Evolutionary conservation across 2,329 filamentous ascomycete species (phyloP).

Genomic region (Colletotrichum sp.): DNA sequence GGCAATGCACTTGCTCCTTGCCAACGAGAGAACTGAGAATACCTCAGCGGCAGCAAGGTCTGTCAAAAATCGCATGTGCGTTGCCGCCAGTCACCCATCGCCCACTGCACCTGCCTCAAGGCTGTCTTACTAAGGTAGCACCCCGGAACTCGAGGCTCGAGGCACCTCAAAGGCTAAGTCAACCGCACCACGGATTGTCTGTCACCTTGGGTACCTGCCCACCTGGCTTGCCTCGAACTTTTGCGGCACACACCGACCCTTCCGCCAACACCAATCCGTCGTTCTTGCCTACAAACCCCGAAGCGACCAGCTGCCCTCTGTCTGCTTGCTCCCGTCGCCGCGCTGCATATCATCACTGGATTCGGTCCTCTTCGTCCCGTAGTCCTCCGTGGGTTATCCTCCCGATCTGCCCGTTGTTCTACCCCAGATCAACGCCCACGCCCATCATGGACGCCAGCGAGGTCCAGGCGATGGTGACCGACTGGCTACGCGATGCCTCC

Average conservation of each 20-base stretch:
- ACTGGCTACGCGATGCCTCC: conserved; percentile 57
- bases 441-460: conserved; percentile 67
- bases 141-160: neutral
- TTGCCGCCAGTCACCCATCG: neutral
- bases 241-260: neutral
- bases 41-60: neutral
- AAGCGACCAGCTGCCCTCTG: neutral
- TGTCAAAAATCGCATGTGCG: neutral
- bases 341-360: neutral
- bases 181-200: neutral
- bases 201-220: neutral
- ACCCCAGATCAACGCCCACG: neutral
- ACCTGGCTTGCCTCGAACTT: neutral
- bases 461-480: conserved; percentile 58
- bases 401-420: neutral
- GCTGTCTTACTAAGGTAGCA: neutral
- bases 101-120: neutral
- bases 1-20: neutral
- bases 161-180: neutral
- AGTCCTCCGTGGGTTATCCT: neutral
- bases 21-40: neutral
- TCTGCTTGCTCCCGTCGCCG: neutral
- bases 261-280: neutral
- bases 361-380: neutral
- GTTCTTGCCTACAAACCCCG: neutral